These are phyloP conservation scores for Fusarium sp. DNA, from an alignment of 2,329 filamentous ascomycete genomes.

Conservation along the genomic window DNA sequence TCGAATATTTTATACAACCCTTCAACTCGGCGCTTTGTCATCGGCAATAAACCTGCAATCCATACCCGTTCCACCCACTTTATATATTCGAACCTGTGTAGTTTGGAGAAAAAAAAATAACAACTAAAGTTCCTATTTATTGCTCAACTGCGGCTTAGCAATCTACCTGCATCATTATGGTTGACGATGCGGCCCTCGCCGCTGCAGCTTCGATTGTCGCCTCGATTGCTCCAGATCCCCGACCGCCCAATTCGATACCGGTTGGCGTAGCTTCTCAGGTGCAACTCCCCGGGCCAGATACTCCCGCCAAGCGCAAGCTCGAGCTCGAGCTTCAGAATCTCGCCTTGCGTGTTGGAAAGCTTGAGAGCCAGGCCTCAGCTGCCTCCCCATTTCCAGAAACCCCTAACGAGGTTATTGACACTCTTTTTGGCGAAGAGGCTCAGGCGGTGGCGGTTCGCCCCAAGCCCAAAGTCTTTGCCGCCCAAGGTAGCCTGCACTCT, in stretches of 20 bases:
- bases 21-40: conserved; percentile 3
- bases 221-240: conserved; percentile 60
- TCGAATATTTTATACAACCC: conserved; percentile 12
- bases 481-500: conserved; percentile 55
- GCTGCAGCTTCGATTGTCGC: conserved; percentile 66
- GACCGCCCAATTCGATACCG: conserved; percentile 53
- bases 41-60: conserved; percentile 13
- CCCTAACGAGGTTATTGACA: conserved; percentile 78
- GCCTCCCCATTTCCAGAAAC: conserved; percentile 78
- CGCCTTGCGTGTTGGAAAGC: conserved; percentile 78
- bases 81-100: conserved; percentile 16
- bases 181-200: conserved; percentile 65
- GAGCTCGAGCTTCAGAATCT: conserved; percentile 87
- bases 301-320: conserved; percentile 78
- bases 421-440: conserved; percentile 70
- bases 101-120: not conserved
- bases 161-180: conserved; percentile 53
- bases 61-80: conserved; percentile 7
- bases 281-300: conserved; percentile 80
- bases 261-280: conserved; percentile 63
- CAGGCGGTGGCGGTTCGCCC: conserved; percentile 55
- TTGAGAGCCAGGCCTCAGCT: conserved; percentile 81
- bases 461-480: conserved; percentile 59
- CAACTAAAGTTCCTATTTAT: conserved; percentile 1
- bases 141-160: conserved; percentile 45